Evolutionary conservation across 129 eudicot species (phyloP).

Genomic region (Artemisia annua): DNA sequence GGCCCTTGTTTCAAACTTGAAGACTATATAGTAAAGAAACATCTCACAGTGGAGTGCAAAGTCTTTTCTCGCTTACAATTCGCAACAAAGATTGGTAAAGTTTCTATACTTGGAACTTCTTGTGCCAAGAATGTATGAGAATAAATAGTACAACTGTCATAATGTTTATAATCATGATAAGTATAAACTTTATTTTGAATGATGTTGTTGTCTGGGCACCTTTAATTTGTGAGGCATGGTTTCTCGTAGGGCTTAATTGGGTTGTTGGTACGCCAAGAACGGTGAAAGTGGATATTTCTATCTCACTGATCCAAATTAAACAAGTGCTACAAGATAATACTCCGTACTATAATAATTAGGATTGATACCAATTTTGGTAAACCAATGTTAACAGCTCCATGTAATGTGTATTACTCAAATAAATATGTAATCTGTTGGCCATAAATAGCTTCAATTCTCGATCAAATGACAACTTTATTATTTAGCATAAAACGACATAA

Average conservation of each 20-base stretch:
- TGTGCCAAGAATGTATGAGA: too few species aligned
- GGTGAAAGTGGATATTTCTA: not conserved
- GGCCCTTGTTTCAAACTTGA: not conserved
- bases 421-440: not conserved
- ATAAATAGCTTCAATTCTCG: too few species aligned
- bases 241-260: not conserved
- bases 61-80: too few species aligned
- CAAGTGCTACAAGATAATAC: conserved; percentile 37
- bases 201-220: too few species aligned
- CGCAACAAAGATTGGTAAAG: too few species aligned
- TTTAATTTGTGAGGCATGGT: too few species aligned
- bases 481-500: not conserved
- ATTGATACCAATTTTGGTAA: conserved; percentile 9
- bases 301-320: too few species aligned
- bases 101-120: too few species aligned
- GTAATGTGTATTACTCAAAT: not conserved
- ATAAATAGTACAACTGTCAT: too few species aligned
- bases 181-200: too few species aligned
- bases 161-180: not conserved
- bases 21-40: conserved; percentile 69
- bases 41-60: conserved; percentile 21
- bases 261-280: not conserved
- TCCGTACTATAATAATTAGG: not conserved
- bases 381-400: not conserved
- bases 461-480: too few species aligned